Evolutionary conservation across 1,284 basidiomycete genomes (phyloP).

Genomic region (Papiliotrema nemorosa): DNA sequence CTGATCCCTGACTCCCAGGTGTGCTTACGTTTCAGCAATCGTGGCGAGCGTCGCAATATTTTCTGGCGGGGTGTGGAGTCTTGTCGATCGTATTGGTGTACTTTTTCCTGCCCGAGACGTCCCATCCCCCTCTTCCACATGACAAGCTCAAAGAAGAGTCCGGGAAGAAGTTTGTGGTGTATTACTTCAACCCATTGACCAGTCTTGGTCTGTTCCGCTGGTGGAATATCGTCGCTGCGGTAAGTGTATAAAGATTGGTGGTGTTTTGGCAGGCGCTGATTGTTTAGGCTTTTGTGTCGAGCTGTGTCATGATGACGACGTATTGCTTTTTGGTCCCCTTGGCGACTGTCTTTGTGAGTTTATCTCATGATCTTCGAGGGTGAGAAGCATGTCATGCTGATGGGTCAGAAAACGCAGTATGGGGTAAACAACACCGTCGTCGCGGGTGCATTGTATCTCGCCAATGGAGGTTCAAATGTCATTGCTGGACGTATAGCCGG

Average conservation of each 20-base stretch:
- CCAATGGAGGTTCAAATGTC: slow-evolving; percentile 61
- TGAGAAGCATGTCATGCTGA: background rate
- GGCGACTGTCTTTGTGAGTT: slow-evolving; percentile 20
- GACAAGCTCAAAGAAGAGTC: slow-evolving; percentile 22
- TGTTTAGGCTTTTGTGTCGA: slow-evolving; percentile 26
- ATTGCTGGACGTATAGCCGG: slow-evolving; percentile 58
- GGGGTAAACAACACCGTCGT: slow-evolving; percentile 59
- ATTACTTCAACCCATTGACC: slow-evolving; percentile 61
- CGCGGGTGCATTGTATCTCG: slow-evolving; percentile 61
- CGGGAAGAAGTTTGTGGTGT: slow-evolving; percentile 48
- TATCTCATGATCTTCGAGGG: slow-evolving; percentile 8
- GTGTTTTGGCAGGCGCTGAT: too few relatives aligned
- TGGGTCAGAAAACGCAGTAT: slow-evolving; percentile 57
- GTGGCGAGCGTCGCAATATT: slow-evolving; percentile 66
- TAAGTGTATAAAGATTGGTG: slow-evolving; percentile 51
- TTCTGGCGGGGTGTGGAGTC: slow-evolving; percentile 51
- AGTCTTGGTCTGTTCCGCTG: slow-evolving; percentile 57
- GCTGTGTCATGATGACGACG: slow-evolving; percentile 32
- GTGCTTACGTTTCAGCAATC: slow-evolving; percentile 28
- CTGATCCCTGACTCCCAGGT: background rate
- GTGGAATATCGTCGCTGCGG: slow-evolving; percentile 59
- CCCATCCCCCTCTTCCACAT: slow-evolving; percentile 54
- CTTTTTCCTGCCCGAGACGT: slow-evolving; percentile 67
- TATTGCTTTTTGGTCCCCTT: slow-evolving; percentile 30
- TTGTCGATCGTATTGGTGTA: slow-evolving; percentile 54